Evolutionary conservation across 2,329 filamentous ascomycete genomes (phyloP).

Genomic region (Shiraia bambusicola): DNA sequence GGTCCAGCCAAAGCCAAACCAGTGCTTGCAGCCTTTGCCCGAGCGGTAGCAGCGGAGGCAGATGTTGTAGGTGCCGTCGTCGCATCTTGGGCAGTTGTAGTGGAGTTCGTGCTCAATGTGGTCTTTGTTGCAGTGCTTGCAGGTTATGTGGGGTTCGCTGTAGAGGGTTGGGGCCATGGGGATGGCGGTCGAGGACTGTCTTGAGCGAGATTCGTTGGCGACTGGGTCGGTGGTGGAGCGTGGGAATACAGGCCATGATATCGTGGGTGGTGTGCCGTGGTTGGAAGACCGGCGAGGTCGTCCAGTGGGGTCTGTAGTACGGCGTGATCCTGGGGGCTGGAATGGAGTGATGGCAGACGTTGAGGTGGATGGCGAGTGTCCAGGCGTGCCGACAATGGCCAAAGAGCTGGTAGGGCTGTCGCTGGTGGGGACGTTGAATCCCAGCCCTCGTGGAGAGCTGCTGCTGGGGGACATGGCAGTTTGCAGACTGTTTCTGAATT

Average conservation of each 20-base stretch:
- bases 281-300: conserved; percentile 24
- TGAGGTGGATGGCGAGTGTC: conserved; percentile 18
- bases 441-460: conserved; percentile 30
- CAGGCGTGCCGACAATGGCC: conserved; percentile 25
- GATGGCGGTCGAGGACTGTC: conserved; percentile 16
- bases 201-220: conserved; percentile 17
- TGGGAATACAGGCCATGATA: conserved; percentile 24
- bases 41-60: conserved; percentile 78
- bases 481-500: conserved; percentile 34
- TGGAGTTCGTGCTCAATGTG: conserved; percentile 85
- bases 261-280: conserved; percentile 30
- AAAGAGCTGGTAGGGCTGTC: conserved; percentile 33
- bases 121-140: conserved; percentile 66
- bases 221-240: conserved; percentile 36
- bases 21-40: conserved; percentile 77
- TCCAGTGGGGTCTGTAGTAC: conserved; percentile 34
- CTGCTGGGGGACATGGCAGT: conserved; percentile 29
- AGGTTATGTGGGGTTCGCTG: conserved; percentile 71
- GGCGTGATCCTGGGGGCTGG: conserved; percentile 26
- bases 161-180: conserved; percentile 48
- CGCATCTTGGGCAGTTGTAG: conserved; percentile 76
- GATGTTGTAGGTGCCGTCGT: conserved; percentile 71
- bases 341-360: conserved; percentile 17
- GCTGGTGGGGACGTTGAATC: conserved; percentile 27
- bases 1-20: conserved; percentile 81